phyloP scores from a whole-genome alignment of 352 stramenopile species.

The Phytophthora palmivora region DNA sequence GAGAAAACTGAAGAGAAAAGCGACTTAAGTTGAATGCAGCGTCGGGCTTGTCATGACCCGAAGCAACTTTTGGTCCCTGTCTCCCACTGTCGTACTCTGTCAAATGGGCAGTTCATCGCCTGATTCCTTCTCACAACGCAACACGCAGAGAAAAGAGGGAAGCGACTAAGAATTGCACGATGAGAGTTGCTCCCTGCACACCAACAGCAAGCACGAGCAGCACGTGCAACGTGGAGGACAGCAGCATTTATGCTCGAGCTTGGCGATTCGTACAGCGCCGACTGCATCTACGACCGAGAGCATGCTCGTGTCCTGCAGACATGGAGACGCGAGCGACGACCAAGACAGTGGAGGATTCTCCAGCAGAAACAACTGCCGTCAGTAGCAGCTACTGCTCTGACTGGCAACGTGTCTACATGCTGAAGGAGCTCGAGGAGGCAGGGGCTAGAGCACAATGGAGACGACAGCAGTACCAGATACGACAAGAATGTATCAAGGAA shows the following conservation, averaged over 20 bases:
- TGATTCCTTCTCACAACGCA: conserved; percentile 24
- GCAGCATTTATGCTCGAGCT: conserved; percentile 43
- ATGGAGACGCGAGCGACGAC: conserved; percentile 14
- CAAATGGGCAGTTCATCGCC: conserved; percentile 12
- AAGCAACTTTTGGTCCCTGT: too few species aligned
- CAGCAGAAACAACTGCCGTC: not conserved
- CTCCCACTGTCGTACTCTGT: conserved; percentile 11
- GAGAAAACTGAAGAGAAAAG: not conserved
- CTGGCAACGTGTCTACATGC: conserved; percentile 50
- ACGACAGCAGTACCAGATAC: conserved; percentile 17
- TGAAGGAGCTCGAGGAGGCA: conserved; percentile 50
- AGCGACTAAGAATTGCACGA: not conserved
- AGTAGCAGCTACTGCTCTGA: conserved; percentile 23
- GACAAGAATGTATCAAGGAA: conserved; percentile 32
- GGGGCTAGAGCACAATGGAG: conserved; percentile 28
- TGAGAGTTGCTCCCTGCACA: conserved; percentile 3
- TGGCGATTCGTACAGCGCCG: conserved; percentile 50
- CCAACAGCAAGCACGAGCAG: conserved; percentile 5
- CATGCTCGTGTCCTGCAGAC: conserved; percentile 37
- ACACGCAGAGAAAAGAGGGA: conserved; percentile 9
- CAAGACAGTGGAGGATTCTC: conserved; percentile 8
- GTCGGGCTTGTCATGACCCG: conserved; percentile 34
- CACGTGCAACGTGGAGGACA: conserved; percentile 12
- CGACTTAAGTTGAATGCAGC: conserved; percentile 1
- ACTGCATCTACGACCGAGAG: conserved; percentile 44